Base-by-base conservation (phyloP, 2,329 filamentous ascomycete genomes). In the Epichloe sylvatica region DNA sequence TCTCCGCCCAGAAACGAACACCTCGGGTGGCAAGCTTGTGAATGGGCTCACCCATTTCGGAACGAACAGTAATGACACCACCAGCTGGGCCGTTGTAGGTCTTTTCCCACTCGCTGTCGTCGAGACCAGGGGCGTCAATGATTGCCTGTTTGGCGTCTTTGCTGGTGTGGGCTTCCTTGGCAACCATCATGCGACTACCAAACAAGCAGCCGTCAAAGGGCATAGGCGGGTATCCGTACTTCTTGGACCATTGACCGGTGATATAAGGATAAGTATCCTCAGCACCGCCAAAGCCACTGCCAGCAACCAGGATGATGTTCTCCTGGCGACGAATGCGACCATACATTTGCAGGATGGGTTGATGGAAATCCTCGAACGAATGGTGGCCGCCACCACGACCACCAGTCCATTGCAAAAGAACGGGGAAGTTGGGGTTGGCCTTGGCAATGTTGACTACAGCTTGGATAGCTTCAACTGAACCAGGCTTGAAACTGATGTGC, bases 41-140 rank as follows among this genome's bases (percentile, higher is more conserved):
- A 54, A 98, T 98, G 5, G 92, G 94, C 74, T 98, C 92, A 43
- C 92, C 94, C 94, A 98, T 98, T 70, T 98, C 92, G 1, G 92
- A 98, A 55, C 89, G 81, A 45, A 98, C 92, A 30, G 92, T 98
- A 60, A 98, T 91, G 55, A 98, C 81, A 64, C 92, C 92, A 60
- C 92, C 92, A 51, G 90, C 85, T 25, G 89, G 77, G 17, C 86
- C 87, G 71, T 91, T 88, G 74, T 95, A 95, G 5, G 88, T 94
- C 70, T 90, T 83, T 69, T 95, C 89, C 90, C 90, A 96, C 57
- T 91, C 77, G 53, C 66, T 67, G 61, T 96, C 89, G 46, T 85
- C 84, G 36, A 95, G 74, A 64, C 90, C 90, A 52, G 82, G 78
- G 4, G 90, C 88, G 53, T 90, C 86, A 38, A 86, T 83, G 59